These are phyloP conservation scores for Mortierella sp. DNA, from an alignment of 371 early-diverging fungal genomes.

Conservation along the genomic window DNA sequence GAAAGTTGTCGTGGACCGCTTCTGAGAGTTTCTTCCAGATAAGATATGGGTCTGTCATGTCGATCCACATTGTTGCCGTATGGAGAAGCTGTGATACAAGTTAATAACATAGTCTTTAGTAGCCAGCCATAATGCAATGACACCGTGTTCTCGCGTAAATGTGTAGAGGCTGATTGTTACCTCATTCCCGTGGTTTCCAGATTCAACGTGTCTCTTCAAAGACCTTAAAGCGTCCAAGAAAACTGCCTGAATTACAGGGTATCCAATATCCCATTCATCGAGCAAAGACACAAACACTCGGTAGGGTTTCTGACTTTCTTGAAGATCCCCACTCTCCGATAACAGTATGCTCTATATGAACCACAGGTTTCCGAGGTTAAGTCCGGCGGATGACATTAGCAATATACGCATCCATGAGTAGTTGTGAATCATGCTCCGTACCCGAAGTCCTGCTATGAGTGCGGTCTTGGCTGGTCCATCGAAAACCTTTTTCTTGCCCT, in stretches of 20 bases:
- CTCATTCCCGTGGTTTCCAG: slow-evolving; percentile 56
- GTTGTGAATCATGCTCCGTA: slow-evolving; percentile 5
- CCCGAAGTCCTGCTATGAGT: slow-evolving; percentile 54
- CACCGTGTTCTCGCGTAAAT: no score
- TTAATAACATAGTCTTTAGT: no score
- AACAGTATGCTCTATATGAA: slow-evolving; percentile 60
- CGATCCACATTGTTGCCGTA: slow-evolving; percentile 89
- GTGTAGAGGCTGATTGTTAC: slow-evolving; percentile 34
- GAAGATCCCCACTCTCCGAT: slow-evolving; percentile 55
- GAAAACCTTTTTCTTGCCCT: slow-evolving; percentile 59
- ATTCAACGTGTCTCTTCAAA: slow-evolving; percentile 63
- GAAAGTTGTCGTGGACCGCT: slow-evolving; percentile 60
- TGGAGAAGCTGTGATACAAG: slow-evolving; percentile 78
- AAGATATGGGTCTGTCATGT: slow-evolving; percentile 85
- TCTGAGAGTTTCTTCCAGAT: slow-evolving; percentile 82
- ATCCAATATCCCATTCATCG: slow-evolving; percentile 89
- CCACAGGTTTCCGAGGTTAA: neutral
- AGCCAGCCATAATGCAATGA: no score
- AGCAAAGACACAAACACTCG: slow-evolving; percentile 85
- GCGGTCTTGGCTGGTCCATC: slow-evolving; percentile 54
- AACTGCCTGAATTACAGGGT: slow-evolving; percentile 75
- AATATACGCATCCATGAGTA: neutral
- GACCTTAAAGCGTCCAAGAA: slow-evolving; percentile 78
- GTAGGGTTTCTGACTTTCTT: slow-evolving; percentile 76
- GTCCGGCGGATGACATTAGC: neutral